A percentile compares a stretch with the other conserved stretches of the same genome.
These are phyloP conservation scores for Uronychia binucleata DNA, from an alignment of 73 alveolate genomes.

Conservation along the genomic window DNA sequence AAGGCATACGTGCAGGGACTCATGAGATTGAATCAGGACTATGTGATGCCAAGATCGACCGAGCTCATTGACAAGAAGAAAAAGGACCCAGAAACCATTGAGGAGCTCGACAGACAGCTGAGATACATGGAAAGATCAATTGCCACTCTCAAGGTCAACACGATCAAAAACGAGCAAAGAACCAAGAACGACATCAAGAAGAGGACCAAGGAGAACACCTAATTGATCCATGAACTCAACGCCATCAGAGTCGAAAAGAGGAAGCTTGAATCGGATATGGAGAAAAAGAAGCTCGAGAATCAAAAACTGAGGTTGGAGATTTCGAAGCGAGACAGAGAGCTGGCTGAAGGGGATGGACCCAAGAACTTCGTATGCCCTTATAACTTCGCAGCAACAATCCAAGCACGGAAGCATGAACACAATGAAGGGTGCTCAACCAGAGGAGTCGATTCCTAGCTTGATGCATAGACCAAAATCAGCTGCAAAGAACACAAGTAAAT, in stretches of 20 bases:
- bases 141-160: constrained; percentile 70
- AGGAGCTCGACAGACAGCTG: constrained; percentile 84
- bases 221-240: constrained; percentile 79
- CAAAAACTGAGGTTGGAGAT: constrained; percentile 38
- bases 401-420: neutral
- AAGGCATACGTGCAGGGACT: constrained; percentile 83
- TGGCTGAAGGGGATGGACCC: constrained; percentile 8
- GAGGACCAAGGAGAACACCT: constrained; percentile 82
- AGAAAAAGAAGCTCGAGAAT: constrained; percentile 39
- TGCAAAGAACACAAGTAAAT: neutral
- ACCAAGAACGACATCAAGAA: constrained; percentile 80
- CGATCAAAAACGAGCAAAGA: constrained; percentile 75
- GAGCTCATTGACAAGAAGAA: constrained; percentile 67
- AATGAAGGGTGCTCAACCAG: constrained; percentile 5
- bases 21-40: constrained; percentile 73
- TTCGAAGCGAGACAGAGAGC: constrained; percentile 9
- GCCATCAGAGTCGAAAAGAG: constrained; percentile 67
- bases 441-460: constrained; percentile 28
- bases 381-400: neutral
- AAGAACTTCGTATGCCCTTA: neutral
- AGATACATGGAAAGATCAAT: constrained; percentile 84
- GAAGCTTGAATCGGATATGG: constrained; percentile 39
- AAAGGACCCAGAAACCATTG: constrained; percentile 88
- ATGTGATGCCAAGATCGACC: constrained; percentile 79
- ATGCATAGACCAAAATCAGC: constrained; percentile 18